These are phyloP conservation scores for Nitzschia sp. DNA, from an alignment of 108 stramenopile species.

Conservation along the genomic window DNA sequence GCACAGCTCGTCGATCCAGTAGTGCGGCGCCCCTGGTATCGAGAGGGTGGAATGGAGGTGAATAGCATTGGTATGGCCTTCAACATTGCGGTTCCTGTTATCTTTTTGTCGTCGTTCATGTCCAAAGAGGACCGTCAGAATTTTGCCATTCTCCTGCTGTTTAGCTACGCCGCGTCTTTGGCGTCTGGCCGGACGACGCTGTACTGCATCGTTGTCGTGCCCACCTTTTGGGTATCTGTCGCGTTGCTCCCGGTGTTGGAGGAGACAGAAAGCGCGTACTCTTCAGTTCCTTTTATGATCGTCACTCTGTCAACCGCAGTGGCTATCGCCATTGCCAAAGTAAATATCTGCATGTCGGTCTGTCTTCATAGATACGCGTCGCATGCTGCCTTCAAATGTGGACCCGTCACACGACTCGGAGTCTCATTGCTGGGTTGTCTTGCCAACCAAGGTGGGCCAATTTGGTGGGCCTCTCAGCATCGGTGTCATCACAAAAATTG, in stretches of 20 bases:
- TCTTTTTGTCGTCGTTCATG: not conserved
- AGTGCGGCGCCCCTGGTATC: slow-evolving; percentile 52
- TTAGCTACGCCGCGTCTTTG: slow-evolving; percentile 7
- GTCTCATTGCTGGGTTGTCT: slow-evolving; percentile 48
- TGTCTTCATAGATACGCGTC: slow-evolving; percentile 66
- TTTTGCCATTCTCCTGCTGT: not conserved
- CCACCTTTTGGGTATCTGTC: slow-evolving; percentile 35
- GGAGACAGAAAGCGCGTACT: not conserved
- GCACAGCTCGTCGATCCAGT: too few species aligned
- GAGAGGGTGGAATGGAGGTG: slow-evolving; percentile 49
- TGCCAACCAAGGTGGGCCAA: slow-evolving; percentile 60
- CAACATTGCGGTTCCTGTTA: slow-evolving; percentile 35
- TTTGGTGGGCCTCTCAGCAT: slow-evolving; percentile 74
- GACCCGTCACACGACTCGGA: slow-evolving; percentile 30
- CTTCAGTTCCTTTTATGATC: slow-evolving; percentile 1
- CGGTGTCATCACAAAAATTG: slow-evolving; percentile 65
- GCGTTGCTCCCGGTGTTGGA: slow-evolving; percentile 9
- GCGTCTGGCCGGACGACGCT: slow-evolving; percentile 29
- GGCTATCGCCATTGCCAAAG: slow-evolving; percentile 27
- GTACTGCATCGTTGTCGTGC: slow-evolving; percentile 48
- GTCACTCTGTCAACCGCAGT: not conserved
- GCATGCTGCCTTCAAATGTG: slow-evolving; percentile 61
- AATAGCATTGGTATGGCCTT: slow-evolving; percentile 50
- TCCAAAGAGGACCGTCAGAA: not conserved
- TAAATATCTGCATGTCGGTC: slow-evolving; percentile 54